phyloP scores from a whole-genome alignment of 2,329 filamentous ascomycete species.

The Alternaria atra region DNA sequence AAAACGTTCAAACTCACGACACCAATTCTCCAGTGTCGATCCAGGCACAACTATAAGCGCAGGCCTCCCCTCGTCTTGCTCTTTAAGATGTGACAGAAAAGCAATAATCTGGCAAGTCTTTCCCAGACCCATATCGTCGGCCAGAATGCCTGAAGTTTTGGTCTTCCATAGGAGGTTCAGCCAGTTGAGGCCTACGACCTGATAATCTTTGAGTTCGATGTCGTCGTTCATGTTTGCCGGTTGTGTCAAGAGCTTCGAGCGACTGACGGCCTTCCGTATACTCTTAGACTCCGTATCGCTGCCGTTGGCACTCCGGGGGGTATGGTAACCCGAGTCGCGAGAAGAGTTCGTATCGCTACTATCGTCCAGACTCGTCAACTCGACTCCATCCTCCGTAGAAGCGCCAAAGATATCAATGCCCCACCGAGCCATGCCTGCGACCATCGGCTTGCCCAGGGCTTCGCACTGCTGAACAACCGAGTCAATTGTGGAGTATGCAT shows the following conservation, averaged over 20 bases:
- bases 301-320: slow-evolving; percentile 57
- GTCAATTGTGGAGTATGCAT: slow-evolving; percentile 83
- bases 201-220: slow-evolving; percentile 87
- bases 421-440: slow-evolving; percentile 72
- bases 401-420: slow-evolving; percentile 71
- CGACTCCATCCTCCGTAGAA: slow-evolving; percentile 68
- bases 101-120: slow-evolving; percentile 98
- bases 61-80: slow-evolving; percentile 72
- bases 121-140: slow-evolving; percentile 94
- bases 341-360: slow-evolving; percentile 49
- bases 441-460: slow-evolving; percentile 72
- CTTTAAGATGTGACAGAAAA: slow-evolving; percentile 83
- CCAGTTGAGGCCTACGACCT: slow-evolving; percentile 95
- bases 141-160: slow-evolving; percentile 85
- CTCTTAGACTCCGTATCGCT: slow-evolving; percentile 60
- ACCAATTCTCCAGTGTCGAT: slow-evolving; percentile 95
- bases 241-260: slow-evolving; percentile 66
- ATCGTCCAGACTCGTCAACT: slow-evolving; percentile 64
- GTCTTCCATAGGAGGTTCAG: slow-evolving; percentile 82
- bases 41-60: slow-evolving; percentile 90
- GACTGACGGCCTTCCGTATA: slow-evolving; percentile 45
- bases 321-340: slow-evolving; percentile 74
- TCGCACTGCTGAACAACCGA: slow-evolving; percentile 81
- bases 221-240: slow-evolving; percentile 80
- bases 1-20: slow-evolving; percentile 87